Evolutionary conservation across 306 rosid species (phyloP), one percentile per base, ranked within the genome.

Genomic region (Carpinus fangiana): DNA sequence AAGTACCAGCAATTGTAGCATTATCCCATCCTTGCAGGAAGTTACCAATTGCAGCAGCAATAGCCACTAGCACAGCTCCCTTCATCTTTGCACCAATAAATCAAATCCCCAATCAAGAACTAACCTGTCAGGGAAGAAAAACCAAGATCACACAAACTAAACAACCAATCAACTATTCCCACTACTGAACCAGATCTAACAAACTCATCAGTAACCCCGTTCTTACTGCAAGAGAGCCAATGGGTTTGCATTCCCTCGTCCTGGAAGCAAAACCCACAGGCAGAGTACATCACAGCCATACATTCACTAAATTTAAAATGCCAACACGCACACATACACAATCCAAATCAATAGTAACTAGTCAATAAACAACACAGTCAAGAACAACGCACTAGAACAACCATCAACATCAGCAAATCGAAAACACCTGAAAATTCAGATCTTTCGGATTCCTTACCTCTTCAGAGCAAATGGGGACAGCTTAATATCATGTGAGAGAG

Each of bases 1-100:
- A 55, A 5, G 14, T 88, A 93, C 98, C 98, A 34, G 98, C 98
- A 81, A 93, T 93, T 80, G 94, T 88, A 74, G 98, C 98, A 84
- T 93, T 93, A 84, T 93, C 98, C 98, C 98, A 91, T 83, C 98
- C 98, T 74, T 93, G 97, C 20, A 93, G 90, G 54, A 93, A 84
- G 85, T 91, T 93, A 2, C 98, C 98, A 56, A 93, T 82, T 73
- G 98, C 79, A 72, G 98, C 98, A 13, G 96, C 98, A 75, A 91
- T 76, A 82, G 97, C 97, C 67, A 93, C 98, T 11, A 93, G 72
- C 18, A 78, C 90, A 13, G 93, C 94, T 61, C 96, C 94, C n/a
- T 82, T 91, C 98, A 93, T 93, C 76, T 46, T 73, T 50, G 3
- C 61, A 64, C 60, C 70, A 21, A 50, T 17, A 31, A 48, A 81